phyloP scores from a whole-genome alignment of 768 basidiomycete species.

The Phylloporus scabripes region DNA sequence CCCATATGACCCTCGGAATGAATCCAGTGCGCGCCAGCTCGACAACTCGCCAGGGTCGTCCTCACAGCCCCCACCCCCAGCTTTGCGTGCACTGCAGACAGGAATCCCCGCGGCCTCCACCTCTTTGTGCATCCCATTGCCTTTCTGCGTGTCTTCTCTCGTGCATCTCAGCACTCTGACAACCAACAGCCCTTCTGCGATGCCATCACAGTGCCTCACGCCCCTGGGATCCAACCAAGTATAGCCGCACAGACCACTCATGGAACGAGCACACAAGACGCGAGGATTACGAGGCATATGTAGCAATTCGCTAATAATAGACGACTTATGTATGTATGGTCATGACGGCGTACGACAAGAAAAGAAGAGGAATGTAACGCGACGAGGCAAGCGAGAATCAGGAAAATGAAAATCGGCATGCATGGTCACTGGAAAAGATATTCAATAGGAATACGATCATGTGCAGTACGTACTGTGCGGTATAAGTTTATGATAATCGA shows the following conservation, averaged over 20 bases:
- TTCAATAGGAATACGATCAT: conserved; percentile 28
- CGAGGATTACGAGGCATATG: conserved; percentile 12
- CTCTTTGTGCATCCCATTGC: not conserved
- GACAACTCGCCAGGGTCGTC: too few species aligned
- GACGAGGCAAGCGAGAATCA: not conserved
- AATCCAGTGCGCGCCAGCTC: too few species aligned
- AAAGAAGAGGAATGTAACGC: not conserved
- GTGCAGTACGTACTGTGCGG: conserved; percentile 27
- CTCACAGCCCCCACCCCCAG: too few species aligned
- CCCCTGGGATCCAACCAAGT: not conserved
- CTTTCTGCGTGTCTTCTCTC: not conserved
- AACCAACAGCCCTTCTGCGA: conserved; percentile 4
- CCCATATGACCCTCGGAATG: too few species aligned
- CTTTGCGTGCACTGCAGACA: too few species aligned
- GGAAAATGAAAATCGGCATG: not conserved
- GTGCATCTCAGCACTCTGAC: conserved; percentile 9
- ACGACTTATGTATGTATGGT: conserved; percentile 12
- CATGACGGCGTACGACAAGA: conserved; percentile 6
- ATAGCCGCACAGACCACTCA: conserved; percentile 1
- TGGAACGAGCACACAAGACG: conserved; percentile 4
- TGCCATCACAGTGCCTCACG: conserved; percentile 1
- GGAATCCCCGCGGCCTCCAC: not conserved
- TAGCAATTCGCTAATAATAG: conserved; percentile 21
- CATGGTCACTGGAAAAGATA: conserved; percentile 8
- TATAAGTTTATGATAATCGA: conserved; percentile 20